phyloP scores from a whole-genome alignment of 345 rosid genomes.

The Barbarea vulgaris region DNA sequence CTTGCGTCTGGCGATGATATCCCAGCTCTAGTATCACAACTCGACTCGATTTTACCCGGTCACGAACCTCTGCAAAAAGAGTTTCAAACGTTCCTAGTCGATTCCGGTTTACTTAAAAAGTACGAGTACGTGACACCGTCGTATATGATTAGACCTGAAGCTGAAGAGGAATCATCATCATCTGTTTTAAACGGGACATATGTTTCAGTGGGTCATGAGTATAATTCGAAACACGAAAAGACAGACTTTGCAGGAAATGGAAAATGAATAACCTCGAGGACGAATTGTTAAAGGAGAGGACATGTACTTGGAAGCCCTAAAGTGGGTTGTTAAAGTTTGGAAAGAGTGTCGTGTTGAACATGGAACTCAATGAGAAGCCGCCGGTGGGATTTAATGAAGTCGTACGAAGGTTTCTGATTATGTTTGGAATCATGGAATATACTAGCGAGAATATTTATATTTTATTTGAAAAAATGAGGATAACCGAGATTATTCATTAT shows the following conservation, averaged over 20 bases:
- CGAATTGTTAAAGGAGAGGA: background rate
- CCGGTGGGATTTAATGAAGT: background rate
- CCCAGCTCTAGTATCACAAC: background rate
- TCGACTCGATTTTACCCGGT: background rate
- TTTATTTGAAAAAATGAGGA: too few species aligned
- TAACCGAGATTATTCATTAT: background rate
- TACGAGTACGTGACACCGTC: background rate
- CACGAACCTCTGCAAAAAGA: background rate
- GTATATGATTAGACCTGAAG: background rate
- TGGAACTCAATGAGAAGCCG: background rate
- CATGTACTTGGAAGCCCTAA: background rate
- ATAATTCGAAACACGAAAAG: background rate
- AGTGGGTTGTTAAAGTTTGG: background rate
- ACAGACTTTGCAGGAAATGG: background rate
- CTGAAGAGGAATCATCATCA: conserved; percentile 7
- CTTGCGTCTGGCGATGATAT: background rate
- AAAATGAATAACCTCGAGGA: background rate
- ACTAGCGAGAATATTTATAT: background rate
- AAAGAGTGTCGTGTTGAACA: too few species aligned
- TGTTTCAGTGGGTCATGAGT: background rate
- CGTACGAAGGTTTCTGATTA: background rate
- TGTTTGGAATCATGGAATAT: too few species aligned
- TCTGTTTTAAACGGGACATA: background rate
- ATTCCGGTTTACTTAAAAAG: background rate
- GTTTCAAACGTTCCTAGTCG: background rate